These are phyloP conservation scores for Entomortierella beljakovae DNA, from an alignment of 192 early-diverging fungal genomes.

Conservation along the genomic window DNA sequence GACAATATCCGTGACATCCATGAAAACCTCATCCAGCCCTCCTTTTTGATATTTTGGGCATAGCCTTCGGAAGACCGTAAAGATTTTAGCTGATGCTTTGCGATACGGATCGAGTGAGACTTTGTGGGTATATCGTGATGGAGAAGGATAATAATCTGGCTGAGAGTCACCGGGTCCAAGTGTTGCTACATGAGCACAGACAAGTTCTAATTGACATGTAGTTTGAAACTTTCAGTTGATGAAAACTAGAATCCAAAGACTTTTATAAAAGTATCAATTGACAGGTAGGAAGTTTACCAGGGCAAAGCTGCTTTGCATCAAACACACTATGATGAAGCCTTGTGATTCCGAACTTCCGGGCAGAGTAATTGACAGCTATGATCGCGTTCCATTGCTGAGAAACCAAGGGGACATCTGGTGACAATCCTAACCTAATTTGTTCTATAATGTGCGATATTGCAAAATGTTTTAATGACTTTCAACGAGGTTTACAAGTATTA, in stretches of 20 bases:
- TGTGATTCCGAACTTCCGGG: conserved; percentile 81
- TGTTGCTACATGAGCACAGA: conserved; percentile 87
- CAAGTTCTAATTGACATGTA: conserved; percentile 62
- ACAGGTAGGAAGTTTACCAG: conserved; percentile 54
- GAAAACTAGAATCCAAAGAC: not conserved
- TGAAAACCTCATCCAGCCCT: conserved; percentile 88
- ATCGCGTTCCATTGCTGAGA: conserved; percentile 94
- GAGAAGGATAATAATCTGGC: conserved; percentile 75
- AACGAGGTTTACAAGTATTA: no score
- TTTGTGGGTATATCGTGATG: conserved; percentile 84
- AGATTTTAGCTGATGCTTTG: conserved; percentile 76
- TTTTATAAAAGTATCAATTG: not conserved
- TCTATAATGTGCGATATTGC: conserved; percentile 62
- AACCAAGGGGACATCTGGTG: conserved; percentile 74
- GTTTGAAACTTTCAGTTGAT: not conserved
- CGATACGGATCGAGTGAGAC: conserved; percentile 89
- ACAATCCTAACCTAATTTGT: conserved; percentile 75
- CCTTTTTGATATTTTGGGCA: conserved; percentile 75
- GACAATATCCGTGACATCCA: conserved; percentile 85
- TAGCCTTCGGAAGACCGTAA: conserved; percentile 71
- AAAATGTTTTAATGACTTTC: no score
- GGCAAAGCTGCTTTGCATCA: conserved; percentile 64
- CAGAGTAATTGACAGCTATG: conserved; percentile 91
- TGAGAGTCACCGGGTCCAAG: conserved; percentile 73
- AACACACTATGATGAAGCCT: conserved; percentile 62